Base-by-base conservation (phyloP, 2,329 filamentous ascomycete genomes). In the Pseudocercospora musae region DNA sequence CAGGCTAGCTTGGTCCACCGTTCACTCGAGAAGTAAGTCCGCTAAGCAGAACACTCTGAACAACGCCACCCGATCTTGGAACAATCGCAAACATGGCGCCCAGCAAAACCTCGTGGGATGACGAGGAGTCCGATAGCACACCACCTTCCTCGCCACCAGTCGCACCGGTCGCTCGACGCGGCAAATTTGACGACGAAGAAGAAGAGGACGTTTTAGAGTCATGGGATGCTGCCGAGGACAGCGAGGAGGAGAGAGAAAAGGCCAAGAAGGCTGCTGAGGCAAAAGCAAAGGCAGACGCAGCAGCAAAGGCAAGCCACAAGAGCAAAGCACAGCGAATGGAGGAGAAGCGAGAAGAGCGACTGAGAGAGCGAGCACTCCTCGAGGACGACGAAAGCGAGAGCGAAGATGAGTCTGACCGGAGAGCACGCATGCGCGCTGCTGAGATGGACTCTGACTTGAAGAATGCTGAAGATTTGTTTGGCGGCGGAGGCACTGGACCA, bases 141-240 rank as follows among this genome's bases (percentile, higher is more conserved):
- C 77, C 82, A 67, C 78, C 77, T 57, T 75, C 78, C 57, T 80
- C 82, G 2, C 78, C 79, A 21, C 78, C 81, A 56, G 77, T 76
- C 23, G 74, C 81, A 54, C 77, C 81, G 11, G 75, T 77, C 49
- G 62, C 64, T 23, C 77, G 79, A 59, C 81, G 85, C 67, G 79
- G 85, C 76, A 92, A 95, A 81, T 96, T 96, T 74, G 92, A 95
- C 71, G 94, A 98, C 71, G 94, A 98, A 76, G 93, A 96, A 59
- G 88, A 93, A 33, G 88, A 90, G 69, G 69, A 96, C 89, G 91
- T 98, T 61, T 86, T 97, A 74, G 95, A 99, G 64, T 94, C 91
- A 33, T 99, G 95, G 95, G 93, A 98, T 73, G 94, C 91, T 62
- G 93, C 91, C 70, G 95, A 98, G 74, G 95, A 99, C 80, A 96